Percentiles rank a stretch among this genome's conserved stretches.
These are phyloP conservation scores for Pseudoscleropodium purum DNA, from an alignment of 225 moss, liverwort and hornwort species.

Conservation along the genomic window DNA sequence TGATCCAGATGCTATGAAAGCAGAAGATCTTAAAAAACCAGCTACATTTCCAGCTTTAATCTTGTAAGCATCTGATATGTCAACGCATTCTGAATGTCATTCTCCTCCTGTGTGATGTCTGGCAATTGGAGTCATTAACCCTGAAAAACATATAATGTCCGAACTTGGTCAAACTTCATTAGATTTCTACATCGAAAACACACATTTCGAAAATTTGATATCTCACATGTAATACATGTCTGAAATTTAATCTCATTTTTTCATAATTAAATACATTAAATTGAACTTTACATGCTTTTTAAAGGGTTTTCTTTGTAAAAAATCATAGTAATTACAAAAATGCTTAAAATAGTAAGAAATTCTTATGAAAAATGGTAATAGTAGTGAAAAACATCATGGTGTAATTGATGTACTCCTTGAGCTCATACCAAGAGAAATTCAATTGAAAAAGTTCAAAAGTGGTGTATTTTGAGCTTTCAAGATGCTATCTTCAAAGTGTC, in stretches of 20 bases:
- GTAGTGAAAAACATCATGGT: background rate
- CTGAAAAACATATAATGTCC: background rate
- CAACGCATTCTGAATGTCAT: background rate
- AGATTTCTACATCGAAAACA: background rate
- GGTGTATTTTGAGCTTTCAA: background rate
- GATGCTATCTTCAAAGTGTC: background rate
- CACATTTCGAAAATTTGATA: background rate
- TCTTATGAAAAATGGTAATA: background rate
- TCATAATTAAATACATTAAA: too few relatives aligned
- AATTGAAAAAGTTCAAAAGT: background rate
- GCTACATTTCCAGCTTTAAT: background rate
- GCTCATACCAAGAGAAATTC: background rate
- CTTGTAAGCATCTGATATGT: background rate
- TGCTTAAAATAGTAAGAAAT: background rate
- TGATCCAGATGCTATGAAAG: background rate
- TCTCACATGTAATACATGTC: background rate
- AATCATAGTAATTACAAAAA: background rate
- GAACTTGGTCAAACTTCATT: background rate
- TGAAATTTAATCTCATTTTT: too few relatives aligned
- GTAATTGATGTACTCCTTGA: background rate
- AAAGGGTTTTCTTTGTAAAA: background rate
- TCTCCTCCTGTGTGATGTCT: background rate
- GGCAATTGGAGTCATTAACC: background rate
- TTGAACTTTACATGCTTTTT: too few relatives aligned
- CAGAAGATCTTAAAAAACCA: background rate